phyloP scores from a whole-genome alignment of 2,329 filamentous ascomycete species.

The Fusarium irregulare region DNA sequence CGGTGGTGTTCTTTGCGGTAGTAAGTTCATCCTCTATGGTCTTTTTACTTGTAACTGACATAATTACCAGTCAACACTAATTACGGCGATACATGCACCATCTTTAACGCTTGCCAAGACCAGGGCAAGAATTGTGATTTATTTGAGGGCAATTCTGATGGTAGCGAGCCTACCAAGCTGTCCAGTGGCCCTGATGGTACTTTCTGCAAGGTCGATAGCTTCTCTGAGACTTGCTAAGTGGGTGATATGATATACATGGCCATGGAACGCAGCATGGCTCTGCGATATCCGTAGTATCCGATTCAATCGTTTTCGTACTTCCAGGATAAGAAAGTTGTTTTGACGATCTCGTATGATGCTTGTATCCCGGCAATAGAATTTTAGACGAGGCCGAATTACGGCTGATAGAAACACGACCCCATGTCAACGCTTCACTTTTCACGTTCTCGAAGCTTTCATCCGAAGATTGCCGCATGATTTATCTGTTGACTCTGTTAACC shows the following conservation, averaged over 20 bases:
- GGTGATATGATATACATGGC: not conserved
- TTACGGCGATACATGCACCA: constrained; percentile 43
- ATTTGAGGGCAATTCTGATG: constrained; percentile 35
- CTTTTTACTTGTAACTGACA: not conserved
- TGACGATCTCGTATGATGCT: not conserved
- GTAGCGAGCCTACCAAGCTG: constrained; percentile 36
- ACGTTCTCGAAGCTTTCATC: not conserved
- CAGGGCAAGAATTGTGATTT: constrained; percentile 37
- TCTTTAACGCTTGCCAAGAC: constrained; percentile 39
- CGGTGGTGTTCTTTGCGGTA: constrained; percentile 39
- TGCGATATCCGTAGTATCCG: not conserved
- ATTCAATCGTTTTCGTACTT: not conserved
- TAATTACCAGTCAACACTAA: constrained; percentile 34
- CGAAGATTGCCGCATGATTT: not conserved
- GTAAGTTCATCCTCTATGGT: constrained; percentile 4
- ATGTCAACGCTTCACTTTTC: not conserved
- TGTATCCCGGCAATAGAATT: not conserved
- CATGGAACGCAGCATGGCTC: not conserved
- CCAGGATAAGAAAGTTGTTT: not conserved
- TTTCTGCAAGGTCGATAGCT: constrained; percentile 29
- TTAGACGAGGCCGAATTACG: not conserved
- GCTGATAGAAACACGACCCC: not conserved
- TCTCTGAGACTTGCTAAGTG: constrained; percentile 31
- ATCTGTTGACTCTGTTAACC: not conserved
- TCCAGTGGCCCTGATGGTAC: constrained; percentile 34